These are phyloP conservation scores for Curvularia lunata DNA, from an alignment of 2,329 filamentous ascomycete species.

Conservation along the genomic window DNA sequence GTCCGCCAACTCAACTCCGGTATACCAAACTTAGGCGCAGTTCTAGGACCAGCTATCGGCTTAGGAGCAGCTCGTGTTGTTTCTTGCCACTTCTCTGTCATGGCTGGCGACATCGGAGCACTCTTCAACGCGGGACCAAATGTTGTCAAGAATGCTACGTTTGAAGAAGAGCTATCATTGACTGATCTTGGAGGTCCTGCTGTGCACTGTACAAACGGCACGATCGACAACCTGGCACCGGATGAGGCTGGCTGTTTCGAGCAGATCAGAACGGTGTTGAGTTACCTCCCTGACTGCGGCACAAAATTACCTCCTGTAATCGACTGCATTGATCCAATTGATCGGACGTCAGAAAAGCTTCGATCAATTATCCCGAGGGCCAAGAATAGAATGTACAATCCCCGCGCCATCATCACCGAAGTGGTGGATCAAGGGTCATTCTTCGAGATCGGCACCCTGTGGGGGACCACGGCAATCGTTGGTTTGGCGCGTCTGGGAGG, in stretches of 20 bases:
- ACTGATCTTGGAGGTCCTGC: slow-evolving; percentile 65
- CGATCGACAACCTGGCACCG: slow-evolving; percentile 68
- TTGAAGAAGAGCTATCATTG: slow-evolving; percentile 66
- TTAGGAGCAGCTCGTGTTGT: slow-evolving; percentile 67
- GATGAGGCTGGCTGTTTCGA: slow-evolving; percentile 68
- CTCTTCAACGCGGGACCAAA: slow-evolving; percentile 70
- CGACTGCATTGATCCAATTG: slow-evolving; percentile 56
- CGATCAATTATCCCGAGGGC: slow-evolving; percentile 64
- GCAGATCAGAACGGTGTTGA: slow-evolving; percentile 63
- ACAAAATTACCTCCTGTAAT: slow-evolving; percentile 60
- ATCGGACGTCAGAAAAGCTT: slow-evolving; percentile 58
- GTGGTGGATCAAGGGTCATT: slow-evolving; percentile 64
- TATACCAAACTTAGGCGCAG: slow-evolving; percentile 69
- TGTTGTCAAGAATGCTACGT: slow-evolving; percentile 67
- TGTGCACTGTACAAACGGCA: slow-evolving; percentile 70
- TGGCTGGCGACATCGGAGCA: slow-evolving; percentile 67
- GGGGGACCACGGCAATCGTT: slow-evolving; percentile 67
- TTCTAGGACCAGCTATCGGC: slow-evolving; percentile 68
- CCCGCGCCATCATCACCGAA: slow-evolving; percentile 62
- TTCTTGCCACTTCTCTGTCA: slow-evolving; percentile 69
- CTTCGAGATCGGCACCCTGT: slow-evolving; percentile 69
- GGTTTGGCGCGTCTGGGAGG: slow-evolving; percentile 66
- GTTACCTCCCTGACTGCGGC: slow-evolving; percentile 65
- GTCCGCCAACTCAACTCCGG: slow-evolving; percentile 66
- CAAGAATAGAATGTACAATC: slow-evolving; percentile 66